phyloP scores from a whole-genome alignment of 805 yeast genomes.

The Wickerhamiella alocasiicola region DNA sequence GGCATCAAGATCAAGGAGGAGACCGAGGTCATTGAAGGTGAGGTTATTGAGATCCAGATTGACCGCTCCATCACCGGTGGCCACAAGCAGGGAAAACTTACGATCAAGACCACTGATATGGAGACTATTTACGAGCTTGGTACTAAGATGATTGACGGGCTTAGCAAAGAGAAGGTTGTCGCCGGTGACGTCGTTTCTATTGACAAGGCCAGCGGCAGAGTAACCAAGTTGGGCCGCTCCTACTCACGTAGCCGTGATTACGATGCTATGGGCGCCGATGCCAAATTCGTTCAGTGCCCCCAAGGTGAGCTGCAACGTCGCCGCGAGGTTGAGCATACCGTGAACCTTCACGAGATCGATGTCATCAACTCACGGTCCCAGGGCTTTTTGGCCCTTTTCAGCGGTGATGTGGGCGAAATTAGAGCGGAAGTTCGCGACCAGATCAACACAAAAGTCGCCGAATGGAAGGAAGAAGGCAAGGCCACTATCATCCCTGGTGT shows the following conservation, averaged over 20 bases:
- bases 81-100: conserved; percentile 93
- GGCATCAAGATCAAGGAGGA: conserved; percentile 94
- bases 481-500: conserved; percentile 97
- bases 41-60: conserved; percentile 91
- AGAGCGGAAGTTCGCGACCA: conserved; percentile 91
- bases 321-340: conserved; percentile 92
- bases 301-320: conserved; percentile 97
- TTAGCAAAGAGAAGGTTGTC: conserved; percentile 85
- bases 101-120: conserved; percentile 96
- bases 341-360: conserved; percentile 94
- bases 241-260: conserved; percentile 94
- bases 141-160: conserved; percentile 84
- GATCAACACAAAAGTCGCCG: conserved; percentile 91
- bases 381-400: conserved; percentile 89
- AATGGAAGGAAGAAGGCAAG: conserved; percentile 98
- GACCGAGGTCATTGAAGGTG: conserved; percentile 96
- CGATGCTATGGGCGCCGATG: conserved; percentile 98
- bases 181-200: conserved; percentile 96
- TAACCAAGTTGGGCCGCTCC: conserved; percentile 88
- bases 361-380: conserved; percentile 95
- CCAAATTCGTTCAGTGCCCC: conserved; percentile 95
- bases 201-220: conserved; percentile 90
- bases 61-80: conserved; percentile 94
- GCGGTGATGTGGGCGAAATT: conserved; percentile 97
- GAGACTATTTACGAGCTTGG: conserved; percentile 96